Conservation (phyloP, 176 grass and related monocot genomes). For the Oryza punctata region DNA sequence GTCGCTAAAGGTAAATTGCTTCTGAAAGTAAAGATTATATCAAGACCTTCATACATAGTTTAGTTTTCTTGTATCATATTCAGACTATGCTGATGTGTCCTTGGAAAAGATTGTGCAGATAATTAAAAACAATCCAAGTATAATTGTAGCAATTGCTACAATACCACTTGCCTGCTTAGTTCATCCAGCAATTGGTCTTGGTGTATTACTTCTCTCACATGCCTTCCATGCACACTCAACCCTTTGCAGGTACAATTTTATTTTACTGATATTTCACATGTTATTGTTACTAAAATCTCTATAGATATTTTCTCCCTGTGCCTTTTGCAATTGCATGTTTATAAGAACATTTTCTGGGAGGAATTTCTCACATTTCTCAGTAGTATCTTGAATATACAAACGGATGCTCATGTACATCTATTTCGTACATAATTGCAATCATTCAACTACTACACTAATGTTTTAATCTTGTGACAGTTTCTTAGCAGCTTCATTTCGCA, state of each 20-base stretch:
- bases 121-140: slow-evolving; percentile 67
- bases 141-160: slow-evolving; percentile 70
- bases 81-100: slow-evolving; percentile 35
- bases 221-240: slow-evolving; percentile 65
- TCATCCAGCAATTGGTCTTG: slow-evolving; percentile 89
- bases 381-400: neutral
- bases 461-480: slow-evolving; percentile 61
- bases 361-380: neutral
- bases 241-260: slow-evolving; percentile 78
- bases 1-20: slow-evolving; percentile 71
- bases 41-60: neutral
- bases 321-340: neutral
- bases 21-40: slow-evolving; percentile 28
- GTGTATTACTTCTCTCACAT: slow-evolving; percentile 81
- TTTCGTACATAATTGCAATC: neutral
- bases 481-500: slow-evolving; percentile 87
- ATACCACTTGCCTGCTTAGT: slow-evolving; percentile 76
- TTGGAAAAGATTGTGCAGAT: slow-evolving; percentile 83
- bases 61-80: slow-evolving; percentile 29
- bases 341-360: neutral
- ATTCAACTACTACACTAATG: slow-evolving; percentile 36
- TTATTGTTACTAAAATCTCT: neutral
- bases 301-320: neutral
- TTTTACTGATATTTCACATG: slow-evolving; percentile 15
- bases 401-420: neutral